Conservation (phyloP, 805 yeast species). For the Blastobotrys muscicola region DNA sequence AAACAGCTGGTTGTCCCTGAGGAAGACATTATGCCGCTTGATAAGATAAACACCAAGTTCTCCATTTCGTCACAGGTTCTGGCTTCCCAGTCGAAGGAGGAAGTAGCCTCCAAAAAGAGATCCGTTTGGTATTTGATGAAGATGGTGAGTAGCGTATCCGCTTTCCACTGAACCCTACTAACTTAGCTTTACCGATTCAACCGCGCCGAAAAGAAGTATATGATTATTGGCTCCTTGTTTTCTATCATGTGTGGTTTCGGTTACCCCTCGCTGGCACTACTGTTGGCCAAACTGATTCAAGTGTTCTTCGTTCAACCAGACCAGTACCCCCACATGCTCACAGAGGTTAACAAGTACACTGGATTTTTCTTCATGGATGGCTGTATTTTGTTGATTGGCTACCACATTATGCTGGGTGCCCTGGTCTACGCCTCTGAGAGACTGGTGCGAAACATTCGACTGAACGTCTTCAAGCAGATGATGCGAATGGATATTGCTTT, state of each 20-base stretch:
- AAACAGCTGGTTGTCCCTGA: constrained; percentile 5
- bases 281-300: constrained; percentile 28
- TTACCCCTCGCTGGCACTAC: constrained; percentile 29
- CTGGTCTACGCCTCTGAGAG: constrained; percentile 24
- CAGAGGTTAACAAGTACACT: constrained; percentile 24
- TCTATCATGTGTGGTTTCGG: constrained; percentile 28
- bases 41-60: constrained; percentile 8
- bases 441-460: constrained; percentile 28
- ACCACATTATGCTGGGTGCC: constrained; percentile 16
- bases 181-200: constrained; percentile 19
- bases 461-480: constrained; percentile 25
- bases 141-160: constrained; percentile 6
- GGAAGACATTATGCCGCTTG: constrained; percentile 6
- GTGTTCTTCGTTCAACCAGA: constrained; percentile 26
- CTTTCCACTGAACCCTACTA: too few relatives aligned
- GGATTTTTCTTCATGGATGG: constrained; percentile 30
- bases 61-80: constrained; percentile 11
- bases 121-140: constrained; percentile 7
- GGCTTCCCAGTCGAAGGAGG: constrained; percentile 2
- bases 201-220: constrained; percentile 19
- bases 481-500: constrained; percentile 30
- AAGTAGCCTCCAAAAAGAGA: background rate
- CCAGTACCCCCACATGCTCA: constrained; percentile 25
- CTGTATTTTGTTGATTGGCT: constrained; percentile 19
- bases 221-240: constrained; percentile 19